A percentile compares a stretch with the other conserved stretches of the same genome.
These are phyloP conservation scores for Tricholoma flavovirens DNA, from an alignment of 768 basidiomycete species.

Conservation along the genomic window DNA sequence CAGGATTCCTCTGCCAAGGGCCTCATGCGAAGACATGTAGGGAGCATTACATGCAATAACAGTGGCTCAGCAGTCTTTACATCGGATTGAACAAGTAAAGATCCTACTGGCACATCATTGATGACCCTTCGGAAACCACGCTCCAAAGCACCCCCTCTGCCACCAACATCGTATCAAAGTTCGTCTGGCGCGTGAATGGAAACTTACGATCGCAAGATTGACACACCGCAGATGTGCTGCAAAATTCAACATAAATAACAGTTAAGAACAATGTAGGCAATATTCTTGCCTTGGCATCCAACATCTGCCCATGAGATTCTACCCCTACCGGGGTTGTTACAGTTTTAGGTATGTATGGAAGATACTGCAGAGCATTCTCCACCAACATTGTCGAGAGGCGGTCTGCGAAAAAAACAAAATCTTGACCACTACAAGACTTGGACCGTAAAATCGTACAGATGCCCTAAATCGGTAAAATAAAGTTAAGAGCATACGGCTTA, in stretches of 20 bases:
- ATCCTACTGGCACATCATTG: slow-evolving; percentile 81
- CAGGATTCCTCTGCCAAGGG: slow-evolving; percentile 61
- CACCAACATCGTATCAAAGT: slow-evolving; percentile 5
- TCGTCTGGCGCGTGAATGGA: neutral
- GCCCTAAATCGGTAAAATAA: slow-evolving; percentile 43
- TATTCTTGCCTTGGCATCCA: slow-evolving; percentile 50
- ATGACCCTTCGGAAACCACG: slow-evolving; percentile 87
- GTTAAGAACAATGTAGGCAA: neutral
- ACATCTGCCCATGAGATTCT: slow-evolving; percentile 52
- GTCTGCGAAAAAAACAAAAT: slow-evolving; percentile 92
- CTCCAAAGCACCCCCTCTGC: slow-evolving; percentile 84
- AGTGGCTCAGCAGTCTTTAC: slow-evolving; percentile 80
- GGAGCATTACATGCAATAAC: slow-evolving; percentile 77
- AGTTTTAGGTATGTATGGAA: slow-evolving; percentile 62
- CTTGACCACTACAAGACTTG: slow-evolving; percentile 60
- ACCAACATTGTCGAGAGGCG: slow-evolving; percentile 79
- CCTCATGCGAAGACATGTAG: slow-evolving; percentile 61
- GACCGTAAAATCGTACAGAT: slow-evolving; percentile 87
- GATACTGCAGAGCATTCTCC: slow-evolving; percentile 75
- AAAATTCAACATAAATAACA: neutral
- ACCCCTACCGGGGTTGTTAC: slow-evolving; percentile 65
- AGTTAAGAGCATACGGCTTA: neutral
- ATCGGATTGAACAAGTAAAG: slow-evolving; percentile 88
- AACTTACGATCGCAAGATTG: slow-evolving; percentile 81
- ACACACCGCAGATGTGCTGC: slow-evolving; percentile 80